Evolutionary conservation across 1,284 basidiomycete species (phyloP), one percentile per base, ranked within the genome.

Genomic region (Ustilago nuda): DNA sequence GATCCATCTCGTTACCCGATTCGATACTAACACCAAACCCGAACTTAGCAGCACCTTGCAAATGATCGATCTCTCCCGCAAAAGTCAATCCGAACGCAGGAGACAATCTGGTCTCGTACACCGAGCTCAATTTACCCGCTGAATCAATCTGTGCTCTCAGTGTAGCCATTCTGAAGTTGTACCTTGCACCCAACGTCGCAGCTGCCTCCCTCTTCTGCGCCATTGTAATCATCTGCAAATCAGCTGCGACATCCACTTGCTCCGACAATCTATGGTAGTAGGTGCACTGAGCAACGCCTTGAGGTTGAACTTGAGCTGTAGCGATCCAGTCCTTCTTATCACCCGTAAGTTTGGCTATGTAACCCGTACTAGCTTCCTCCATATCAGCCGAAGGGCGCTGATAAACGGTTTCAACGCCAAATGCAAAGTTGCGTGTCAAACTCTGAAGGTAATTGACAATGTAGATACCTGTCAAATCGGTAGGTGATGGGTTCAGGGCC

Each of bases 231-330:
- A 96, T 87, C 86, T 95, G 92, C 76, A 99, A 87, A 84, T 99
- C 96, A 39, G 94, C 94, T 15, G 94, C 97, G n/a, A 96, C 94
- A 69, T 99, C 96, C n/a, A 99, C 93, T 88, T 96, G 95, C 68
- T 97, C 94, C 86, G 91, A 92, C 65, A 99, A 88, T 86, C 93
- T 93, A 80, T 98, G 95, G 93, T 94, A 98, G 88, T 99, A 99
- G 15, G 94, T 96, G 50, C 94, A 91, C 87, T 95, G 93, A 41
- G 98, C 84, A 61, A 95, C 90, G 43, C 96, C 95, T 48, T 90
- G 89, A 46, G 87, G 85, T 86, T 97, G 94, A 39, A 97, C 82
- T 85, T 95, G 94, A 9, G 94, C 92, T 5, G 95, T 98, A 35
- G 94, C 95, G 82, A 96, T 95, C 76, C 80, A 82, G 51, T 85